Evolutionary conservation across 306 rosid species (phyloP).

Genomic region (Dalbergia oliveri): DNA sequence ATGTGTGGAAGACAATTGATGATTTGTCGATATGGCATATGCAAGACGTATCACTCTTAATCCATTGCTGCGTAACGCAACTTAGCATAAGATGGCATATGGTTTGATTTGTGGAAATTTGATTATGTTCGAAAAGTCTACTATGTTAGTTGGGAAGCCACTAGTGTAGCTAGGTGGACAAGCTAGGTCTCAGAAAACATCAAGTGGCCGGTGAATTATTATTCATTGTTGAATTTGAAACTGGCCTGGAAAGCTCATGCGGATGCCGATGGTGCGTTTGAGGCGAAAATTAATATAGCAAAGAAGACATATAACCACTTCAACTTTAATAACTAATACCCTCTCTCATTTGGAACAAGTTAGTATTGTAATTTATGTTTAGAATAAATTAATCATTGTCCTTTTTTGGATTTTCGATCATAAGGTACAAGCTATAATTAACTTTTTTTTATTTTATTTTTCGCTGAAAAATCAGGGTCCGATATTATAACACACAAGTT

Average conservation of each 20-base stretch:
- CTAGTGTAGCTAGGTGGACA: not conserved
- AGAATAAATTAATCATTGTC: not conserved
- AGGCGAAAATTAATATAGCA: not conserved
- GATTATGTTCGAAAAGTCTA: not conserved
- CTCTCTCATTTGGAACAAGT: not conserved
- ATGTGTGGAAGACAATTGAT: not conserved
- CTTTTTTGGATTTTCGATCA: not conserved
- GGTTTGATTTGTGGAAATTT: not conserved
- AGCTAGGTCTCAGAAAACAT: not conserved
- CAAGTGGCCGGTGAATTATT: not conserved
- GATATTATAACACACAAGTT: no score
- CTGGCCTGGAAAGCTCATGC: not conserved
- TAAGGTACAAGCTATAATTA: no score
- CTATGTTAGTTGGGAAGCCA: conserved; percentile 2
- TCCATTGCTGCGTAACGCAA: not conserved
- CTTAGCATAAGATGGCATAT: no score
- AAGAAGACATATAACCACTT: not conserved
- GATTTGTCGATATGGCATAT: not conserved
- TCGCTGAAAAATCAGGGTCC: no score
- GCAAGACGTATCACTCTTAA: not conserved
- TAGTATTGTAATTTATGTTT: not conserved
- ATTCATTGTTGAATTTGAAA: conserved; percentile 6
- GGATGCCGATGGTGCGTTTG: not conserved
- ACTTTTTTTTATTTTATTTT: no score
- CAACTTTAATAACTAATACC: not conserved